Conservation (phyloP, 257 asterid genomes). For the Misopates orontium region DNA sequence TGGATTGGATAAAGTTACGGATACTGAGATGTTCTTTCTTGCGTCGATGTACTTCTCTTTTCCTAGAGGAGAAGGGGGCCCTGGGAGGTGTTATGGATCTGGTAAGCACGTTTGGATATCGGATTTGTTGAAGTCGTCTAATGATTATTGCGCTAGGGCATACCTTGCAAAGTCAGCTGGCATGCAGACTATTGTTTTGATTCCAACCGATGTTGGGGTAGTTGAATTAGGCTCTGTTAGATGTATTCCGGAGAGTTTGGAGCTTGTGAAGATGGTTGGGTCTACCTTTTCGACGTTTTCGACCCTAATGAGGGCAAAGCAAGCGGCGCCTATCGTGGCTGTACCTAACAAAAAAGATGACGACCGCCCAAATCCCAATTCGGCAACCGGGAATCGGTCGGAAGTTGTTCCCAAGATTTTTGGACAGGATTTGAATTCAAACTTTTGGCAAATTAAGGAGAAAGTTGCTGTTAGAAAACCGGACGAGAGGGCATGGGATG, state of each 20-base stretch:
- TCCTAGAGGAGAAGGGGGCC: slow-evolving; percentile 86
- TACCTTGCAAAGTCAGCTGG: slow-evolving; percentile 83
- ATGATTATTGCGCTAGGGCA: slow-evolving; percentile 77
- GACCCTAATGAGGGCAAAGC: slow-evolving; percentile 46
- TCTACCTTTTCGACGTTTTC: slow-evolving; percentile 64
- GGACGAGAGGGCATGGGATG: slow-evolving; percentile 42
- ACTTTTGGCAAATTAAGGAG: slow-evolving; percentile 41
- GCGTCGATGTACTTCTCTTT: slow-evolving; percentile 96
- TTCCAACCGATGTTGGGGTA: slow-evolving; percentile 87
- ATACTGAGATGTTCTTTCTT: slow-evolving; percentile 92
- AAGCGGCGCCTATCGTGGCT: slow-evolving; percentile 33
- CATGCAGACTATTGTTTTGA: slow-evolving; percentile 77
- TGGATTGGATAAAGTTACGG: slow-evolving; percentile 91
- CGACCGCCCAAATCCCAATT: slow-evolving; percentile 29
- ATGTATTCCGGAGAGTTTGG: slow-evolving; percentile 61
- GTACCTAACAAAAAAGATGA: slow-evolving; percentile 39
- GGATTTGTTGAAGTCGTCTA: slow-evolving; percentile 45
- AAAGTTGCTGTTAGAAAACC: slow-evolving; percentile 42
- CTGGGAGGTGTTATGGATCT: slow-evolving; percentile 71
- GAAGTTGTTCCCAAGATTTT: slow-evolving; percentile 54
- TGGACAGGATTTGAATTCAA: slow-evolving; percentile 61
- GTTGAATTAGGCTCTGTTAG: slow-evolving; percentile 91
- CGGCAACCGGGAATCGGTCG: slow-evolving; percentile 36
- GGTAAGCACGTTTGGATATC: slow-evolving; percentile 71
- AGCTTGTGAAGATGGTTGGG: slow-evolving; percentile 50